Evolutionary conservation across 2,329 filamentous ascomycete genomes (phyloP).

Genomic region (Xylariaceae sp.): DNA sequence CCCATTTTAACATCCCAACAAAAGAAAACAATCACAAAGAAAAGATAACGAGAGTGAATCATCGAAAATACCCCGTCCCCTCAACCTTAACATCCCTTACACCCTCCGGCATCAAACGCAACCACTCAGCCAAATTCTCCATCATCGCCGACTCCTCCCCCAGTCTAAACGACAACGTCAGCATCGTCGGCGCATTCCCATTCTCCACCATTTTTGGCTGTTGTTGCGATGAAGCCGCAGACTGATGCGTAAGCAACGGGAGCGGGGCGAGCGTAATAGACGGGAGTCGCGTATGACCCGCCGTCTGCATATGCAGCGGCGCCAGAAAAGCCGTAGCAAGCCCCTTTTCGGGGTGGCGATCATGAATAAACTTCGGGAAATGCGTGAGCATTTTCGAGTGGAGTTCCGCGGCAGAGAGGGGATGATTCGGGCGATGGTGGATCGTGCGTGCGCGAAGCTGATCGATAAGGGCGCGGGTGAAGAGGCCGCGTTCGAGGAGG

Average conservation of each 20-base stretch:
- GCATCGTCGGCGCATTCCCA: conserved; percentile 35
- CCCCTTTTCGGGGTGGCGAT: conserved; percentile 45
- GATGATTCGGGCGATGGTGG: conserved; percentile 34
- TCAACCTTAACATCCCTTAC: conserved; percentile 53
- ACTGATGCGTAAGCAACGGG: conserved; percentile 31
- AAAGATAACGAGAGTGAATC: conserved; percentile 17
- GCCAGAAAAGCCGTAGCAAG: conserved; percentile 45
- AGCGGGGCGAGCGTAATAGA: conserved; percentile 52
- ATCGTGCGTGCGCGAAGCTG: conserved; percentile 44
- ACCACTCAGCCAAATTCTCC: conserved; percentile 54
- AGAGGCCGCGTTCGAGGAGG: conserved; percentile 45
- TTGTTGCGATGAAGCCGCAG: neutral
- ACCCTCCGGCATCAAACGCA: conserved; percentile 53
- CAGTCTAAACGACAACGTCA: conserved; percentile 48
- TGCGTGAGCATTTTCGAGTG: conserved; percentile 48
- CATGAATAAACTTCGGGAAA: conserved; percentile 49
- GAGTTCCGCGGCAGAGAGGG: conserved; percentile 49
- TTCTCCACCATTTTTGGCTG: conserved; percentile 30
- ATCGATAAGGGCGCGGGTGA: conserved; percentile 47
- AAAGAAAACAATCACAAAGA: too few species aligned
- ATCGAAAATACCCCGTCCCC: conserved; percentile 43
- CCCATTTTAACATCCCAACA: too few species aligned
- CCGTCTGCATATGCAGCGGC: conserved; percentile 52
- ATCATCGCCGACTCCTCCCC: conserved; percentile 47
- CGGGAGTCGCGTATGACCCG: conserved; percentile 48